Percentiles rank a stretch among this genome's conserved stretches.
phyloP scores from a whole-genome alignment of 805 yeast genomes.

The Yarrowia osloensis region DNA sequence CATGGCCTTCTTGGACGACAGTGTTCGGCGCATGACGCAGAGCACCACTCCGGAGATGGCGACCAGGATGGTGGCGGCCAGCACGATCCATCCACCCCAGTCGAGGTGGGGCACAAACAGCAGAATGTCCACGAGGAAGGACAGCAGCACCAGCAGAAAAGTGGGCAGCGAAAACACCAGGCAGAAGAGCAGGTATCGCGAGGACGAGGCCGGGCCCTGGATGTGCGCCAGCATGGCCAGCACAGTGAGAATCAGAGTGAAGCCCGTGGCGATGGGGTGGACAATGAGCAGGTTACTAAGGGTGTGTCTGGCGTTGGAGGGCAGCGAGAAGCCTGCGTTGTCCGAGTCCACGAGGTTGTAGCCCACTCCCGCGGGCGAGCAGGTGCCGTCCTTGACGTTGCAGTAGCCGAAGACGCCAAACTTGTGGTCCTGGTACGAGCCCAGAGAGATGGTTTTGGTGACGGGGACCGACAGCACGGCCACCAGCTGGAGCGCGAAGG shows the following conservation, averaged over 20 bases:
- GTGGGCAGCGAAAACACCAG: constrained; percentile 65
- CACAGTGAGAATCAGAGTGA: constrained; percentile 52
- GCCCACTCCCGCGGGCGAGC: constrained; percentile 51
- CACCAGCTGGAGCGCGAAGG: constrained; percentile 59
- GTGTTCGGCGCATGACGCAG: constrained; percentile 72
- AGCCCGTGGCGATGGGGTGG: constrained; percentile 64
- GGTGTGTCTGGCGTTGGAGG: constrained; percentile 59
- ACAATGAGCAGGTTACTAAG: constrained; percentile 64
- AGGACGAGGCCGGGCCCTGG: constrained; percentile 44
- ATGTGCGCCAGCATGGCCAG: constrained; percentile 48
- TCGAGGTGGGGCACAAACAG: constrained; percentile 72
- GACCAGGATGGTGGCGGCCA: constrained; percentile 65
- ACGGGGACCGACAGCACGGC: constrained; percentile 66
- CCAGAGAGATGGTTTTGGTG: constrained; percentile 51
- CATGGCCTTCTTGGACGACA: constrained; percentile 41
- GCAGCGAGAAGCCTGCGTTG: constrained; percentile 51
- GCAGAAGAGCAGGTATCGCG: constrained; percentile 52
- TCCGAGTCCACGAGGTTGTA: constrained; percentile 44
- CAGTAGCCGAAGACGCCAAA: constrained; percentile 79
- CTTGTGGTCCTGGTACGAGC: constrained; percentile 51
- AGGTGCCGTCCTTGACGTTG: constrained; percentile 41
- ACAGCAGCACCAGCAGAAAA: constrained; percentile 67
- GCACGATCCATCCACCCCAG: constrained; percentile 84
- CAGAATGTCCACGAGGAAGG: constrained; percentile 79
- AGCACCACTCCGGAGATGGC: constrained; percentile 65